Percentiles rank a stretch among this genome's conserved stretches.
phyloP scores from a whole-genome alignment of 257 asterid species.

The Haberlea rhodopensis region DNA sequence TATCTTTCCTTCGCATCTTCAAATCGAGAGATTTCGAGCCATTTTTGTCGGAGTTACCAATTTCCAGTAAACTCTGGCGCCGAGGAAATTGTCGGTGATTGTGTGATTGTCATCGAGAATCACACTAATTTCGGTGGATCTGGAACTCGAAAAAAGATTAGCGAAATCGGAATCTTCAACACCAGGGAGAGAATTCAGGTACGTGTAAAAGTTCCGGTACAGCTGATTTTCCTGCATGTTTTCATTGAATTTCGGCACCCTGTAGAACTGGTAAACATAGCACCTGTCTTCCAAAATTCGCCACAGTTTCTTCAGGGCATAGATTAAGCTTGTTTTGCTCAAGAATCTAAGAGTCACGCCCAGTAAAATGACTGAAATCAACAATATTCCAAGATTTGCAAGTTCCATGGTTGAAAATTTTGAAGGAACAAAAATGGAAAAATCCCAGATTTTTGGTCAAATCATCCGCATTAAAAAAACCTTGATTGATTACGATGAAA shows the following conservation, averaged over 20 bases:
- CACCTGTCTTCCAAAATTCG: constrained; percentile 50
- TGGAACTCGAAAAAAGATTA: constrained; percentile 65
- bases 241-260: constrained; percentile 79
- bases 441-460: background rate
- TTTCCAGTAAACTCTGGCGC: constrained; percentile 74
- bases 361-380: constrained; percentile 31
- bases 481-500: no score
- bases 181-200: constrained; percentile 70
- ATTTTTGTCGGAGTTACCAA: constrained; percentile 30
- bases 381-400: constrained; percentile 32
- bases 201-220: constrained; percentile 52
- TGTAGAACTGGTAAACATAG: constrained; percentile 72
- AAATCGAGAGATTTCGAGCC: constrained; percentile 45
- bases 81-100: constrained; percentile 59
- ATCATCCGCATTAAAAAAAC: no score
- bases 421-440: background rate
- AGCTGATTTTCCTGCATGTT: constrained; percentile 89
- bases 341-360: constrained; percentile 36
- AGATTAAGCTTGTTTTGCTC: constrained; percentile 48
- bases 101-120: constrained; percentile 58
- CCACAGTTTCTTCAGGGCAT: constrained; percentile 43
- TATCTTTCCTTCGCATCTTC: constrained; percentile 65
- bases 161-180: constrained; percentile 81
- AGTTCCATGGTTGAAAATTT: constrained; percentile 34
- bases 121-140: constrained; percentile 63